Conservation (phyloP, 495 filamentous ascomycete species). For the Jackrogersella minutella region DNA sequence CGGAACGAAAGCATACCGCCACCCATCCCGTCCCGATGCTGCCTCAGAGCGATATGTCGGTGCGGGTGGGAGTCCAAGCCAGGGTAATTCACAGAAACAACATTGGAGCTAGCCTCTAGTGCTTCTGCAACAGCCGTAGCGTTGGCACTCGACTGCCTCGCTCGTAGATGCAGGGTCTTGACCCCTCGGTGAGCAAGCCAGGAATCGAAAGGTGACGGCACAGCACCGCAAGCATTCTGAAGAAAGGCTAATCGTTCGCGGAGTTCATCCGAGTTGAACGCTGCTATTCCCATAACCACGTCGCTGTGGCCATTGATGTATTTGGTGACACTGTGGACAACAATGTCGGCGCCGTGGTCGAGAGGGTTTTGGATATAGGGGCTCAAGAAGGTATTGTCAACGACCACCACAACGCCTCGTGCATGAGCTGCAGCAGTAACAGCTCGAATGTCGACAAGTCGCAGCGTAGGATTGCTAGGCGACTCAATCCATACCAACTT, state of each 20-base stretch:
- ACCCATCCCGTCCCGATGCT: conserved; percentile 94
- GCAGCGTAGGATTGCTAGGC: conserved; percentile 91
- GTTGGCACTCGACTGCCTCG: conserved; percentile 81
- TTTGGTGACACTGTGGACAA: conserved; percentile 99
- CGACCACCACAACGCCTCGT: conserved; percentile 91
- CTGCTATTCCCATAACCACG: conserved; percentile 96
- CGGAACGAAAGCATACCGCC: conserved; percentile 98
- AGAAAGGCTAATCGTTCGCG: conserved; percentile 84
- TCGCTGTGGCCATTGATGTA: conserved; percentile 99
- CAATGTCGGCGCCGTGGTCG: conserved; percentile 93
- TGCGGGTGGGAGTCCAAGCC: conserved; percentile 88
- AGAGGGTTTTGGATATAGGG: conserved; percentile 97
- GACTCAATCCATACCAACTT: conserved; percentile 98
- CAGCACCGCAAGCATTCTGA: conserved; percentile 95
- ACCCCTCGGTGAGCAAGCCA: conserved; percentile 99
- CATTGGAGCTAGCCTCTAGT: conserved; percentile 81
- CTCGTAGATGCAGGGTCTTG: conserved; percentile 95
- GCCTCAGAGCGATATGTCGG: conserved; percentile 80
- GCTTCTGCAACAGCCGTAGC: conserved; percentile 78
- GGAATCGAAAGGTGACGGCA: conserved; percentile 94
- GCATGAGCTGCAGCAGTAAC: conserved; percentile 84
- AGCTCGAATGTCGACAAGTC: conserved; percentile 87
- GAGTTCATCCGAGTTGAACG: conserved; percentile 87
- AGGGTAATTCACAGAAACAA: conserved; percentile 92
- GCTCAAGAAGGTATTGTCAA: conserved; percentile 97